A percentile compares a stretch with the other conserved stretches of the same genome.
Conservation (phyloP, 139 green algal genomes). For the Chlorella sorokiniana region DNA sequence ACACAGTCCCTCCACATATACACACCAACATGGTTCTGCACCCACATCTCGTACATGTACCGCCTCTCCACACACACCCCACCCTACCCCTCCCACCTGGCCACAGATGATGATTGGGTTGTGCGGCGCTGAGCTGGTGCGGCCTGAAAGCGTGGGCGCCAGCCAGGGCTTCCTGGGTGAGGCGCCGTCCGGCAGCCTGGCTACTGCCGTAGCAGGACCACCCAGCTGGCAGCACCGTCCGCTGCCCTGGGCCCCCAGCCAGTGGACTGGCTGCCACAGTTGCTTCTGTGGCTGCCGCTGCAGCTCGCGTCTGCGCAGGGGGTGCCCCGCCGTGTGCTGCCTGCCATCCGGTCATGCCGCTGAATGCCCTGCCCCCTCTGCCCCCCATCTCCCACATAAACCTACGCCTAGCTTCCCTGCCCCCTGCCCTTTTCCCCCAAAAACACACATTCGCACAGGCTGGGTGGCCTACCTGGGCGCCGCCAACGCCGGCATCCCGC, state of each 20-base stretch:
- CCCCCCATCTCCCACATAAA: neutral
- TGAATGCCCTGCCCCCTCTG: too few relatives aligned
- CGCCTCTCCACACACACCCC: neutral
- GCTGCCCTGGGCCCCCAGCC: too few relatives aligned
- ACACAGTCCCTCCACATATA: too few relatives aligned
- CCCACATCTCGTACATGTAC: neutral
- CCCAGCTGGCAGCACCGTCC: too few relatives aligned
- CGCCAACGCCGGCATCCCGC: constrained; percentile 87
- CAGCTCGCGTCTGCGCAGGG: too few relatives aligned
- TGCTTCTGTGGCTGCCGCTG: too few relatives aligned
- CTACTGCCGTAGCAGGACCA: too few relatives aligned
- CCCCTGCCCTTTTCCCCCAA: neutral
- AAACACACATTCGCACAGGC: constrained; percentile 21
- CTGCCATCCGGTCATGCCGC: too few relatives aligned
- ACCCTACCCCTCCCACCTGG: constrained; percentile 19
- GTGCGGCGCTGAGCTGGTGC: constrained; percentile 95
- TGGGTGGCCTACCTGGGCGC: constrained; percentile 79
- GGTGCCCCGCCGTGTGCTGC: too few relatives aligned
- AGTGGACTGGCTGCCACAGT: too few relatives aligned
- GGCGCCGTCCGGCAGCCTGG: neutral
- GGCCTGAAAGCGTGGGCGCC: constrained; percentile 83
- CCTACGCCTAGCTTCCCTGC: neutral
- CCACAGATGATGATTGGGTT: constrained; percentile 96
- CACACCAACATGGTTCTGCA: too few relatives aligned
- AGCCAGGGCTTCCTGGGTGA: constrained; percentile 90